Percentiles rank a stretch among this genome's conserved stretches.
Conservation (phyloP, 129 eudicot species). For the Kitagawia praeruptora region DNA sequence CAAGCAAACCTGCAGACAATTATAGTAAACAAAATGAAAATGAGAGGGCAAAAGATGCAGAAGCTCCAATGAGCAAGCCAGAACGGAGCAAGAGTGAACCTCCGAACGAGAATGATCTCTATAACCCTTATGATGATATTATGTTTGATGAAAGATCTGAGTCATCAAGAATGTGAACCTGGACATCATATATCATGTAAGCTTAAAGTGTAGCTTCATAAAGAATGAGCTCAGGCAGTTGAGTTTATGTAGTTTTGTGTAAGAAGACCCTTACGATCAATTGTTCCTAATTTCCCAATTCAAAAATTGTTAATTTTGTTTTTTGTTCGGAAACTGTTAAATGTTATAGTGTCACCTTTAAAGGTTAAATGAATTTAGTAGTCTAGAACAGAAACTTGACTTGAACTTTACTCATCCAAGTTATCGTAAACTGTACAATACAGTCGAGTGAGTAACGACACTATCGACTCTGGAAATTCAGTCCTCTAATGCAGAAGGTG, state of each 20-base stretch:
- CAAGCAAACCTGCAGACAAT: constrained; percentile 3
- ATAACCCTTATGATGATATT: constrained; percentile 24
- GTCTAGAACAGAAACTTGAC: too few relatives aligned
- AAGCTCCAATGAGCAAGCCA: constrained; percentile 8
- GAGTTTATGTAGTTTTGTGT: background rate
- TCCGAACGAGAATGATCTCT: constrained; percentile 34
- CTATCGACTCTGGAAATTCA: too few relatives aligned
- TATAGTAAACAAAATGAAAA: constrained; percentile 5
- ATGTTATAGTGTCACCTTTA: too few relatives aligned
- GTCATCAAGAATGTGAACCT: background rate
- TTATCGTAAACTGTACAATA: too few relatives aligned
- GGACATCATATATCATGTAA: background rate
- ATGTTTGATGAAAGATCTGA: background rate
- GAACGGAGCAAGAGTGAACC: constrained; percentile 42
- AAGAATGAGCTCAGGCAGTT: background rate
- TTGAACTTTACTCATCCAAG: too few relatives aligned
- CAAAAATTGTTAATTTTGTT: too few relatives aligned
- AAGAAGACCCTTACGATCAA: background rate
- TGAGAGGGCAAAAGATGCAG: constrained; percentile 21
- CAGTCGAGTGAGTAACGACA: too few relatives aligned
- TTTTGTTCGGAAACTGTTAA: too few relatives aligned
- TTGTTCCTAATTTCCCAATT: background rate
- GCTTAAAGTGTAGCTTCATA: background rate
- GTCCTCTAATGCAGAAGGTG: too few relatives aligned
- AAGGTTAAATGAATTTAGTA: too few relatives aligned